Percentiles rank a stretch among this genome's conserved stretches.
Evolutionary conservation across 257 asterid species (phyloP).

Genomic region (Nicotiana tabacum): DNA sequence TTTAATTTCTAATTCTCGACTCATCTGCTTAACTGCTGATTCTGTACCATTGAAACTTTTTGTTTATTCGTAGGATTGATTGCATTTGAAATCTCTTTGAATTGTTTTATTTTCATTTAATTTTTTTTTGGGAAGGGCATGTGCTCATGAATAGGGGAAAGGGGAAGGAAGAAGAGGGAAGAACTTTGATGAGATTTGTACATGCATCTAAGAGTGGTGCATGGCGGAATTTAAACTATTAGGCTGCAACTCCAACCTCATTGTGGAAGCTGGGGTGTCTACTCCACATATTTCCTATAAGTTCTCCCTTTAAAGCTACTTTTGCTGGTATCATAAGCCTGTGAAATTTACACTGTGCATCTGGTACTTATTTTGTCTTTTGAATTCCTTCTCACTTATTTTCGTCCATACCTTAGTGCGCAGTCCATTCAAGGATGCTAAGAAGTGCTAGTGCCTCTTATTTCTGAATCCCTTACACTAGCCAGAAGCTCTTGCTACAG

Average conservation of each 20-base stretch:
- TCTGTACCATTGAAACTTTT: neutral
- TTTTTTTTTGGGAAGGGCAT: neutral
- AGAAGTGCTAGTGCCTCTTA: neutral
- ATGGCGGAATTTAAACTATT: neutral
- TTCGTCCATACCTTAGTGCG: neutral
- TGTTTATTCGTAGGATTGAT: neutral
- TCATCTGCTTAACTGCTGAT: neutral
- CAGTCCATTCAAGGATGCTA: neutral
- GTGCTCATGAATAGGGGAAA: neutral
- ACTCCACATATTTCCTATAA: neutral
- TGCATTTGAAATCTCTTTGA: neutral
- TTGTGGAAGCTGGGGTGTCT: neutral
- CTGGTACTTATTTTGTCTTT: neutral
- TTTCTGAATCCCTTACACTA: neutral
- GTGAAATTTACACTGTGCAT: neutral
- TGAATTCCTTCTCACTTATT: neutral
- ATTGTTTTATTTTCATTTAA: neutral
- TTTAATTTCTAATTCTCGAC: neutral
- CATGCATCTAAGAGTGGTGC: neutral
- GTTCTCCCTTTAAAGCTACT: neutral
- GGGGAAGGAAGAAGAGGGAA: neutral
- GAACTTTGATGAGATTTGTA: neutral
- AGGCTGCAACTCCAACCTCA: neutral
- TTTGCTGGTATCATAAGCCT: neutral
- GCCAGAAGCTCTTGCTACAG: neutral